Evolutionary conservation across 192 early-diverging fungal genomes (phyloP), one percentile per base, ranked within the genome.

Genomic region (Glomus cerebriforme): DNA sequence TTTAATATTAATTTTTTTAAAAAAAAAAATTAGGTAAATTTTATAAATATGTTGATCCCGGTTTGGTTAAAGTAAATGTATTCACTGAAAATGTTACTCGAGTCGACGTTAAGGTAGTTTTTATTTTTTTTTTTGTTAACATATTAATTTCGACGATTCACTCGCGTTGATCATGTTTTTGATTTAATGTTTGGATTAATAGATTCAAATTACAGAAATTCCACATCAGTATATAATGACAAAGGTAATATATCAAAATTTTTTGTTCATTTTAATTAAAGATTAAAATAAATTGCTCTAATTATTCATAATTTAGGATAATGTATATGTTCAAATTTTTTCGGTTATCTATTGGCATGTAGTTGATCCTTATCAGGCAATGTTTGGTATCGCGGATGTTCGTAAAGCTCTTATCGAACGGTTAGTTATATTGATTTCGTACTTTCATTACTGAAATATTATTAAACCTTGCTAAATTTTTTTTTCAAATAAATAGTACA

Each of bases 331-430:
- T 34, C 81, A 81, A 4, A 96, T 98, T 73, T 96, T 96, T 82
- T 90, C 92, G 10, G 95, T 98, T 0, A 83, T 98, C 1, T 97
- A 93, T 78, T 97, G 94, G 94, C 89, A 95, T 67, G 81, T 93
- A 59, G 83, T 89, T 26, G 93, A 95, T 73, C 94, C 94, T 7
- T 96, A 93, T 58, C 87, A 93, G 75, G 90, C 94, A 8, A 86
- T 87, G 22, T 98, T 91, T 84, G 90, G 93, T 19, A 94, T 98
- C 10, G 86, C 87, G n/a, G 85, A 96, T 77, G 94, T 97, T n/a
- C 82, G 79, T n/a, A 82, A 88, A 35, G 95, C 95, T 7, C 84
- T 98, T 59, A 82, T 91, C 39, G 96, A 98, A 82, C 88, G 96
- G 85, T 88, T 81, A 75, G 73, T 13, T 31, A 24, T 24, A 24